Evolutionary conservation across 208 protist genomes (phyloP).

Genomic region (Crithidia sp.): DNA sequence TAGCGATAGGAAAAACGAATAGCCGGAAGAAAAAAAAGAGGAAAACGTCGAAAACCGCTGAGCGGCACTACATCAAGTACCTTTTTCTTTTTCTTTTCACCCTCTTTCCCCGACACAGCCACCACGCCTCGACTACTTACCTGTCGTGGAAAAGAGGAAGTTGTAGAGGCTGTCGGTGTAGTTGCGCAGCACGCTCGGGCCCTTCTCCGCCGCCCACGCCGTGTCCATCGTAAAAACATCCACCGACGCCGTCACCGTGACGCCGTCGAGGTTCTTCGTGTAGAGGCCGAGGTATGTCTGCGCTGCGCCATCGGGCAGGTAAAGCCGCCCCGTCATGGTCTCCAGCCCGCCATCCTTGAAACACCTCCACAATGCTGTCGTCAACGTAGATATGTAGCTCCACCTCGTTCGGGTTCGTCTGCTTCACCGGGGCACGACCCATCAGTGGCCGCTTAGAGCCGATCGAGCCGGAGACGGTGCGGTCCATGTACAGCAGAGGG

Average conservation of each 20-base stretch:
- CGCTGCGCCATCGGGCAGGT: constrained; percentile 27
- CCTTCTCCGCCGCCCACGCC: constrained; percentile 18
- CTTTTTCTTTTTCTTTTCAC: background rate
- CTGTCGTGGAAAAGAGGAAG: constrained; percentile 21
- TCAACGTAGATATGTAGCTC: constrained; percentile 44
- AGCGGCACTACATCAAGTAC: background rate
- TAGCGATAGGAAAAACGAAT: too few relatives aligned
- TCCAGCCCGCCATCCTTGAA: constrained; percentile 59
- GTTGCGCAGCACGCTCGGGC: constrained; percentile 10
- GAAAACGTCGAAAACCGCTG: too few relatives aligned
- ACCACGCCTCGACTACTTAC: background rate
- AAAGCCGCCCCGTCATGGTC: constrained; percentile 40
- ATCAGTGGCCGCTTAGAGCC: constrained; percentile 30
- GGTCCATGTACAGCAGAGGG: constrained; percentile 38
- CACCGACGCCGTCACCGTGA: constrained; percentile 30
- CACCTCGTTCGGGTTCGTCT: constrained; percentile 30
- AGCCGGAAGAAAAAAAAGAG: too few relatives aligned
- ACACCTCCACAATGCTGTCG: constrained; percentile 48
- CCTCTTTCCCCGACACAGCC: background rate
- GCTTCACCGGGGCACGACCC: constrained; percentile 40
- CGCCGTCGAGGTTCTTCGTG: constrained; percentile 33
- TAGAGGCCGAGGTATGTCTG: constrained; percentile 42
- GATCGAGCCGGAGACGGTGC: constrained; percentile 37
- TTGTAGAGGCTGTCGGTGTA: constrained; percentile 37
- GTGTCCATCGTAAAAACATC: constrained; percentile 42